Evolutionary conservation across 2,329 filamentous ascomycete species (phyloP).

Genomic region (Aspergillus awamori): DNA sequence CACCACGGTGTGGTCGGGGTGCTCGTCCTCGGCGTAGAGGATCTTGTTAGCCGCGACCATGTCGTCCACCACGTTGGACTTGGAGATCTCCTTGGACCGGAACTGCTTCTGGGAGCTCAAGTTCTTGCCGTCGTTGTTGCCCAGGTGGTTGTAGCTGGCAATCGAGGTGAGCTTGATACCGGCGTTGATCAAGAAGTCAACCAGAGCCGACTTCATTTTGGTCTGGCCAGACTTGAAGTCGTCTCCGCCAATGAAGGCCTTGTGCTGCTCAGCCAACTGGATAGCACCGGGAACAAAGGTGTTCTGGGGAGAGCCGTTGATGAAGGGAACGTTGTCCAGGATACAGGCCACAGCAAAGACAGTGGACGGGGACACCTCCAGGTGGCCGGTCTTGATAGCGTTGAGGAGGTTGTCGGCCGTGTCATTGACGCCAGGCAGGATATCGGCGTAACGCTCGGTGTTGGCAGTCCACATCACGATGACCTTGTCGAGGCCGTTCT

Average conservation of each 20-base stretch:
- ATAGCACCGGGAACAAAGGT: constrained; percentile 95
- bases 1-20: constrained; percentile 96
- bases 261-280: constrained; percentile 81
- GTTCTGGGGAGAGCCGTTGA: constrained; percentile 99
- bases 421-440: constrained; percentile 88
- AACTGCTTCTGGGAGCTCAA: constrained; percentile 96
- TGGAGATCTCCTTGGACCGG: constrained; percentile 99
- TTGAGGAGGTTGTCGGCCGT: constrained; percentile 91
- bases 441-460: constrained; percentile 92
- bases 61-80: constrained; percentile 98
- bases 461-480: constrained; percentile 99
- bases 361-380: constrained; percentile 91
- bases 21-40: constrained; percentile 87
- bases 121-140: constrained; percentile 99
- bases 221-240: constrained; percentile 99
- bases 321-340: constrained; percentile 86
- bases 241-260: constrained; percentile 91
- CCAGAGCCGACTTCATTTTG: constrained; percentile 99
- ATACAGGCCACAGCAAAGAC: constrained; percentile 95
- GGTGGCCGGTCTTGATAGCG: constrained; percentile 82
- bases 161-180: constrained; percentile 99
- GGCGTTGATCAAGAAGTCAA: constrained; percentile 97
- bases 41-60: constrained; percentile 97
- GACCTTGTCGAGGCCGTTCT: constrained; percentile 86
- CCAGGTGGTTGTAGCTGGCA: constrained; percentile 98